Percentiles rank a stretch among this genome's conserved stretches.
Evolutionary conservation across 2,329 filamentous ascomycete genomes (phyloP).

Genomic region (Byssochlamys sp.): DNA sequence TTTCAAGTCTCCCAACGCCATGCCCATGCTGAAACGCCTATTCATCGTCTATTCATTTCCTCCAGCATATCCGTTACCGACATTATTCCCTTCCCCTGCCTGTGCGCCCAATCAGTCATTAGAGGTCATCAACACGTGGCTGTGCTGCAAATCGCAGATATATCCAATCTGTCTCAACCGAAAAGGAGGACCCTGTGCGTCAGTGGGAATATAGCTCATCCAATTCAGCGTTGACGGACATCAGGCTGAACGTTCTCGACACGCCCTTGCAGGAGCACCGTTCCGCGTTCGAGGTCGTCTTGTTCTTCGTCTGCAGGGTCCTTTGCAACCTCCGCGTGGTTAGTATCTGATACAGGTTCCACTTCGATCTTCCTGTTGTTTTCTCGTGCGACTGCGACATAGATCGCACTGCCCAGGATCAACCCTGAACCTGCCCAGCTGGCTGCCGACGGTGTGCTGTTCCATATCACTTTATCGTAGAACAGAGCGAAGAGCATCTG

Average conservation of each 20-base stretch:
- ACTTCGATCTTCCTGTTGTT: not conserved
- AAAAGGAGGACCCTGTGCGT: not conserved
- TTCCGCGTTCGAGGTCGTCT: not conserved
- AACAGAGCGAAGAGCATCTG: constrained; percentile 61
- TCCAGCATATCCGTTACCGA: not conserved
- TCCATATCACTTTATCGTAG: constrained; percentile 56
- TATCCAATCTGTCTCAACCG: not conserved
- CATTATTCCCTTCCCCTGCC: not conserved
- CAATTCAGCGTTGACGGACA: not conserved
- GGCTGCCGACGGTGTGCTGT: constrained; percentile 46
- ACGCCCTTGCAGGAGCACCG: not conserved
- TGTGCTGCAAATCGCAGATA: not conserved
- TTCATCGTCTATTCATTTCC: not conserved
- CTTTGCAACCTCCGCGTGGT: constrained; percentile 10
- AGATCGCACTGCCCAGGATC: constrained; percentile 57
- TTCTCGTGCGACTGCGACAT: constrained; percentile 50
- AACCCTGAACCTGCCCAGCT: constrained; percentile 54
- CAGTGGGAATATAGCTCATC: not conserved
- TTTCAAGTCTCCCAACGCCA: not conserved
- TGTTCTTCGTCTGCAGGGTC: not conserved
- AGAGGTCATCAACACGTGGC: not conserved
- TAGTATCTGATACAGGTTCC: constrained; percentile 5
- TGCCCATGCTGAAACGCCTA: not conserved
- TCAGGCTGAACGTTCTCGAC: not conserved
- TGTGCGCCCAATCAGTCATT: not conserved